These are phyloP conservation scores for Entomortierella parvispora DNA, from an alignment of 192 early-diverging fungal species.

Conservation along the genomic window DNA sequence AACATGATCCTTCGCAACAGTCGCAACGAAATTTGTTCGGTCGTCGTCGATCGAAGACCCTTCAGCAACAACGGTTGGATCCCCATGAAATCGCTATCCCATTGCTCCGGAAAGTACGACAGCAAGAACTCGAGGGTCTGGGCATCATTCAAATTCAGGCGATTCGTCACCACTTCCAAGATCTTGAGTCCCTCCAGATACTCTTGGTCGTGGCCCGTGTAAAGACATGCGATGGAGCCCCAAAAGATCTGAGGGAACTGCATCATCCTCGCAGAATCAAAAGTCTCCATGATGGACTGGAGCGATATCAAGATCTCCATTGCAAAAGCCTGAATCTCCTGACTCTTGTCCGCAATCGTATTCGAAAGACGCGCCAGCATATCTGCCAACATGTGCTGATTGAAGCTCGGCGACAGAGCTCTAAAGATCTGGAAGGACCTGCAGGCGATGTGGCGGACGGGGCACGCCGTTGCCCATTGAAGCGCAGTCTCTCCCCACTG, in stretches of 20 bases:
- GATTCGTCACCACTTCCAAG: slow-evolving; percentile 69
- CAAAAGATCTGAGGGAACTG: slow-evolving; percentile 87
- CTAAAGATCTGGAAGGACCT: slow-evolving; percentile 88
- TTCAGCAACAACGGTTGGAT: slow-evolving; percentile 78
- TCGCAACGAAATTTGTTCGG: slow-evolving; percentile 64
- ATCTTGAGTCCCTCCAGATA: slow-evolving; percentile 74
- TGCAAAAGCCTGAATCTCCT: slow-evolving; percentile 85
- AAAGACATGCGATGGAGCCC: slow-evolving; percentile 77
- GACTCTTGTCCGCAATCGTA: slow-evolving; percentile 77
- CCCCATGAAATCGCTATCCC: slow-evolving; percentile 79
- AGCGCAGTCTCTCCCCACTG: slow-evolving; percentile 86
- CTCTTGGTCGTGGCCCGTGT: slow-evolving; percentile 81
- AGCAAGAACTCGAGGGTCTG: slow-evolving; percentile 60
- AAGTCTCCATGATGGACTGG: slow-evolving; percentile 65
- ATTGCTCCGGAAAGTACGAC: slow-evolving; percentile 74
- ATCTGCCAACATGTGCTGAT: slow-evolving; percentile 78
- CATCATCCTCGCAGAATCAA: slow-evolving; percentile 64
- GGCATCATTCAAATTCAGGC: slow-evolving; percentile 65
- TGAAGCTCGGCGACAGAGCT: slow-evolving; percentile 74
- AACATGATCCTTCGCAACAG: slow-evolving; percentile 68
- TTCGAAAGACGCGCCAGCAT: slow-evolving; percentile 79
- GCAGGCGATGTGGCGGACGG: slow-evolving; percentile 88
- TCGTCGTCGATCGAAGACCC: slow-evolving; percentile 69
- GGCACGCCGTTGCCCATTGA: slow-evolving; percentile 84
- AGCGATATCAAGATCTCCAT: slow-evolving; percentile 80